Evolutionary conservation across 441 rosid species (phyloP), one percentile per base, ranked within the genome.

Genomic region (Raphanus hybrid): DNA sequence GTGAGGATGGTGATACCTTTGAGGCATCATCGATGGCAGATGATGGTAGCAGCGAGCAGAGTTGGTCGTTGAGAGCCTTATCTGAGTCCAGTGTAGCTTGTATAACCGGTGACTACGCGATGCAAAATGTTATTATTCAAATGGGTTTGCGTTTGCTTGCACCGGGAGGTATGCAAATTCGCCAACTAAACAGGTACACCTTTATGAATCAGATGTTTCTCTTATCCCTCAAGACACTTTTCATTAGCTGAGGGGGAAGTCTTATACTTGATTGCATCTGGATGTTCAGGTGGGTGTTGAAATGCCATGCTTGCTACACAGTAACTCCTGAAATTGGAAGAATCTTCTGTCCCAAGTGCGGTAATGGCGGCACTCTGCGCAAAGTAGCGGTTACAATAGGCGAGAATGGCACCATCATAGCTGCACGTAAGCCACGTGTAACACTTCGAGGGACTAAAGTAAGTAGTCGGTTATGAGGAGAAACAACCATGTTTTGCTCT

Each of bases 61-160:
- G 98, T 79, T 88, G 92, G 96, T 84, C 87, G 81, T 66, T 89
- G 78, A 91, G 96, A 82, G 92, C 97, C 29, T 82, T 96, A 52
- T 91, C 99, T 1, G 97, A 96, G 75, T 93, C 99, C 18, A 90
- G 87, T 75, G 91, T 96, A 23, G 98, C 97, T 79, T 96, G 99
- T 81, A 85, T 96, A 68, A 96, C 96, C 63, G 86, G 90, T 74
- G 99, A 96, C 83, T 91, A 75, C 76, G 98, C 98, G 3, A 93
- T 93, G 98, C 98, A 93, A 85, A 93, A 96, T 82, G 98, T 93
- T 81, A 87, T 96, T 62, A 88, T 96, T 70, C 99, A 92, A 87
- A 93, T 23, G 26, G 99, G 98, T 48, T 89, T 96, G 74, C 88
- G 98, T 54, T 80, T 96, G 45, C 81, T 92, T 77, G 97, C 97